Base-by-base conservation (phyloP, 805 yeast species). In the Candida pseudofarinosa region DNA sequence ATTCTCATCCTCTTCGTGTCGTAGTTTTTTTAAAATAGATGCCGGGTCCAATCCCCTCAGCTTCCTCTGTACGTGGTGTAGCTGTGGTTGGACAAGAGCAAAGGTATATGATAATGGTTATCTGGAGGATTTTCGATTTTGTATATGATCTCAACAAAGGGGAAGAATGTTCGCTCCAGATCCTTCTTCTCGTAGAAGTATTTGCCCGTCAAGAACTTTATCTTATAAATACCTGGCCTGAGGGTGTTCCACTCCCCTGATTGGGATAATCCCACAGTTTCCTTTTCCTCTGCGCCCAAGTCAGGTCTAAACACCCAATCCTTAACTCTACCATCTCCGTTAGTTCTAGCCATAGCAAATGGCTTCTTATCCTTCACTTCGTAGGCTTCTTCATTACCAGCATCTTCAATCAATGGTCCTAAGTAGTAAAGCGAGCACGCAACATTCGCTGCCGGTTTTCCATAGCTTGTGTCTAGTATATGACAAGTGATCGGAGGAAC, bases 61-160 rank as follows among this genome's bases (percentile, higher is more conserved):
- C 86, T 80, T 1, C 98, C 98, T 43, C 97, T 76, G 67, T 90
- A 90, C 0, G 97, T 90, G 4, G 95, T 80, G 66, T 89, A 90
- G 28, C 96, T 84, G 64, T 84, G 88, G 57, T 88, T 88, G 35
- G 96, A 81, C 44, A 90, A 68, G 41, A 90, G 73, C 47, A 90
- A 66, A 0, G 98, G 98, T 42, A 90, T 84, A 59, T 90, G 98
- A 63, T 88, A 90, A 60, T 90, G 98, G 32, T 77, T 68, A 46
- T 83, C 88, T 0, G 88, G 83, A 0, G 85, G 85, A 48, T 73
- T 71, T 4, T 73, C 74, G 3, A 90, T 79, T 23, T 75, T 76
- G 57, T 90, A 90, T 0, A 74, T 70, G 33, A 90, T 85, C 46
- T 90, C 97, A 6, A 89, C 88, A 56, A 77, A 84, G 0, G 97